These are phyloP conservation scores for Talaromyces atroroseus DNA, from an alignment of 2,329 filamentous ascomycete genomes.

Conservation along the genomic window DNA sequence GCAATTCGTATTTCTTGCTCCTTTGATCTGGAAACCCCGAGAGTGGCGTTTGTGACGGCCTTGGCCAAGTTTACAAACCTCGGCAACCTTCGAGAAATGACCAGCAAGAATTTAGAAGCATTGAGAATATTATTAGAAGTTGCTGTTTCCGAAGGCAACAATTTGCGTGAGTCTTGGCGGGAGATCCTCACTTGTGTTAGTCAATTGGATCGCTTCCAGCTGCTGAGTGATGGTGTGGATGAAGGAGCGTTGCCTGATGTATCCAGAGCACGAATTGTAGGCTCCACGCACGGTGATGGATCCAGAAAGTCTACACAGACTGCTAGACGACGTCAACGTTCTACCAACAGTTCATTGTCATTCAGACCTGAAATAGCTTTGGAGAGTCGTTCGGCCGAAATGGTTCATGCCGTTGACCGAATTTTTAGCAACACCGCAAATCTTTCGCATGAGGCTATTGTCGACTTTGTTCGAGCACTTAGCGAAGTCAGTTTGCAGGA, in stretches of 20 bases:
- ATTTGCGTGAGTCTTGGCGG: conserved; percentile 85
- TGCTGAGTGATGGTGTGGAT: conserved; percentile 91
- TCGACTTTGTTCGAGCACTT: conserved; percentile 86
- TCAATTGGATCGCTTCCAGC: conserved; percentile 88
- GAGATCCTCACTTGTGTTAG: conserved; percentile 93
- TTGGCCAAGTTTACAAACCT: conserved; percentile 91
- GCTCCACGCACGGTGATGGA: conserved; percentile 49
- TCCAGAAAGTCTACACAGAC: conserved; percentile 63
- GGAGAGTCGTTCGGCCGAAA: conserved; percentile 87
- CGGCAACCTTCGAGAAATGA: conserved; percentile 91
- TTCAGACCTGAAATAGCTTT: conserved; percentile 78
- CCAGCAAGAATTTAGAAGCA: conserved; percentile 93
- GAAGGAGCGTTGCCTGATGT: conserved; percentile 90
- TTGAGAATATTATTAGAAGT: conserved; percentile 87
- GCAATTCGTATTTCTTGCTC: conserved; percentile 89
- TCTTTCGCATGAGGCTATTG: conserved; percentile 86
- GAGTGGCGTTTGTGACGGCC: conserved; percentile 90
- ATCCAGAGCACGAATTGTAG: conserved; percentile 69
- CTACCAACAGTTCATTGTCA: conserved; percentile 45
- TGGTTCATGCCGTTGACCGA: conserved; percentile 84
- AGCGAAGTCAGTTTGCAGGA: conserved; percentile 99
- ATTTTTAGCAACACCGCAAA: conserved; percentile 97
- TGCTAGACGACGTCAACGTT: conserved; percentile 44
- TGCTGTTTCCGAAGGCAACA: conserved; percentile 85
- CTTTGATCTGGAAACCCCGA: conserved; percentile 87